Evolutionary conservation across 495 filamentous ascomycete genomes (phyloP).

Genomic region (Aspergillus egyptiacus): DNA sequence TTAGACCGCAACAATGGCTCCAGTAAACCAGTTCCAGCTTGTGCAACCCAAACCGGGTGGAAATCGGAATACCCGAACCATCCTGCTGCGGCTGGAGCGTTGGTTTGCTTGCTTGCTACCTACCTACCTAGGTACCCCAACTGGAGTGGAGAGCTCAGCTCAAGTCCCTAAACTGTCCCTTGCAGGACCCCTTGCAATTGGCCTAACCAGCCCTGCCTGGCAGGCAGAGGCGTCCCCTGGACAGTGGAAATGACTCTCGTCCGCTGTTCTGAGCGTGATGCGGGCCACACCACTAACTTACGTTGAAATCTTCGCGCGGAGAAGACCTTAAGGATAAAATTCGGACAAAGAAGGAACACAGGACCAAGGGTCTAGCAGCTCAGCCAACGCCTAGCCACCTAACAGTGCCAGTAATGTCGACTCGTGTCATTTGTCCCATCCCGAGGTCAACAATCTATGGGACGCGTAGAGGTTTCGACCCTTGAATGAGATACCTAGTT

Average conservation of each 20-base stretch:
- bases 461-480: too few relatives aligned
- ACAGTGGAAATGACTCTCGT: not conserved
- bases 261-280: not conserved
- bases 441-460: too few relatives aligned
- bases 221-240: too few relatives aligned
- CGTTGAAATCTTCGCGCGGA: too few relatives aligned
- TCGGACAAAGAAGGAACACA: not conserved
- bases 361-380: not conserved
- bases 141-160: too few relatives aligned
- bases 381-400: not conserved
- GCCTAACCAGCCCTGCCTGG: not conserved
- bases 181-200: slow-evolving; percentile 6
- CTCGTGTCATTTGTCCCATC: not conserved
- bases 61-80: not conserved
- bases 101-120: not conserved
- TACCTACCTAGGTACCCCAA: too few relatives aligned
- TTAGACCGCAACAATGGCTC: too few relatives aligned
- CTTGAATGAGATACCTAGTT: too few relatives aligned
- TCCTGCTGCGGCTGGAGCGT: not conserved
- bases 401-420: not conserved
- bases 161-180: slow-evolving; percentile 6
- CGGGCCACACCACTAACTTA: too few relatives aligned
- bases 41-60: not conserved
- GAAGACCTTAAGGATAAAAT: too few relatives aligned
- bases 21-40: not conserved